Evolutionary conservation across 2,329 filamentous ascomycete genomes (phyloP).

Genomic region (Exophiala viscosa): DNA sequence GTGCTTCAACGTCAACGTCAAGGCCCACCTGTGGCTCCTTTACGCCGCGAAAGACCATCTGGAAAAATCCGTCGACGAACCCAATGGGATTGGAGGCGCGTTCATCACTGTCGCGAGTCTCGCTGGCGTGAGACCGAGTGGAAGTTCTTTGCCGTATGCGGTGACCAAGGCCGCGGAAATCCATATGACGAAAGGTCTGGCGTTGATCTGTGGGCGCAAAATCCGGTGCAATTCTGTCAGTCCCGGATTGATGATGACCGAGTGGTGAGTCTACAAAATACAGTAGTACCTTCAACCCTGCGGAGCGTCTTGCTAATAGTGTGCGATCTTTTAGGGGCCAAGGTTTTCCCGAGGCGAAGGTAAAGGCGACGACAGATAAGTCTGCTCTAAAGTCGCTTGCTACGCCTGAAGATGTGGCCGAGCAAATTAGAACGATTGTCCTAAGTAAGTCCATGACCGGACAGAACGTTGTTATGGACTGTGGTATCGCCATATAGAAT

Average conservation of each 20-base stretch:
- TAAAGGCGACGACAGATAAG: slow-evolving; percentile 26
- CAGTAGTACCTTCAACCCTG: too few relatives aligned
- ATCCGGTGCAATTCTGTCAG: slow-evolving; percentile 62
- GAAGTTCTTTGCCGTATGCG: slow-evolving; percentile 65
- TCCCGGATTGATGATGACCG: slow-evolving; percentile 63
- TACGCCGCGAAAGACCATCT: slow-evolving; percentile 52
- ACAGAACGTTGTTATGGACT: slow-evolving; percentile 29
- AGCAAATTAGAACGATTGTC: slow-evolving; percentile 24
- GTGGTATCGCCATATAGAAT: slow-evolving; percentile 28
- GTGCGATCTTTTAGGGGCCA: slow-evolving; percentile 17
- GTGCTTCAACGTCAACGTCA: slow-evolving; percentile 60
- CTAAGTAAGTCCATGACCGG: slow-evolving; percentile 28
- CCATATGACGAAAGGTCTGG: slow-evolving; percentile 64
- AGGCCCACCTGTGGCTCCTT: slow-evolving; percentile 58
- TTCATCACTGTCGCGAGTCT: slow-evolving; percentile 64
- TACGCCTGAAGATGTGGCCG: slow-evolving; percentile 32
- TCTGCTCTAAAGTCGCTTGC: slow-evolving; percentile 20
- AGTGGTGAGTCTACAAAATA: slow-evolving; percentile 54
- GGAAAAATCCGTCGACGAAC: slow-evolving; percentile 36
- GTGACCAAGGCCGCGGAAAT: slow-evolving; percentile 74
- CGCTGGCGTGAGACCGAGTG: slow-evolving; percentile 61
- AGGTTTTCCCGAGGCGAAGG: slow-evolving; percentile 26
- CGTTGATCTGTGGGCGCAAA: slow-evolving; percentile 59
- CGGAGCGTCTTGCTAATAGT: too few relatives aligned
- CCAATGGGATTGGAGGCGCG: slow-evolving; percentile 43